phyloP scores from a whole-genome alignment of 192 early-diverging fungal species.

The Spizellomyces sp. region DNA sequence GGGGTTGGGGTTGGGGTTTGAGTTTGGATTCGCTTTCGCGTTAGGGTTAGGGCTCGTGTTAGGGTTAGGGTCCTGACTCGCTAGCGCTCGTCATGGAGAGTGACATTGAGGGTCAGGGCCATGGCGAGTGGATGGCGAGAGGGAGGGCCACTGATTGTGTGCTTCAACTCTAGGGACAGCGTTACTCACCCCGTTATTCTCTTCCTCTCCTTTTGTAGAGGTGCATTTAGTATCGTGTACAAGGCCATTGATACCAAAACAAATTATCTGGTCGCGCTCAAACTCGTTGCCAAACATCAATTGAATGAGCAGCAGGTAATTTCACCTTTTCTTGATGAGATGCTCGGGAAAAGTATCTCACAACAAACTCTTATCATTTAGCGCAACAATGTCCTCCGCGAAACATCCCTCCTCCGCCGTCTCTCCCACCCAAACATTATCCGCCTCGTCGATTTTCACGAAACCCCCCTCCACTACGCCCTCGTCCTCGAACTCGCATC shows the following conservation, averaged over 20 bases:
- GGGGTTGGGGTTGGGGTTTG: too few relatives aligned
- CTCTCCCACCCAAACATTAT: slow-evolving; percentile 79
- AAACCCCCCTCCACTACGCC: slow-evolving; percentile 75
- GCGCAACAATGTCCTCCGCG: slow-evolving; percentile 83
- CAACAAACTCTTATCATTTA: background rate
- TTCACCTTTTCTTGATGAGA: background rate
- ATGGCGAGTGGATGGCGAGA: too few relatives aligned
- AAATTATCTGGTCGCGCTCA: slow-evolving; percentile 77
- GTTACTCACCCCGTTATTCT: too few relatives aligned
- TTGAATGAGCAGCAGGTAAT: slow-evolving; percentile 69
- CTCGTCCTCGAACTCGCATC: slow-evolving; percentile 78
- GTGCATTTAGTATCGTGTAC: slow-evolving; percentile 86
- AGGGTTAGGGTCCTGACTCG: too few relatives aligned
- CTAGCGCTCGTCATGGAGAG: background rate
- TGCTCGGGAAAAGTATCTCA: background rate
- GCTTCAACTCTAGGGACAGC: background rate
- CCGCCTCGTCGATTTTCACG: slow-evolving; percentile 73
- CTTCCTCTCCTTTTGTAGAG: slow-evolving; percentile 19
- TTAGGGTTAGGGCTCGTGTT: background rate
- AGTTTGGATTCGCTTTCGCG: too few relatives aligned
- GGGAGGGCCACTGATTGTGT: background rate
- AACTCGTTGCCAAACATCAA: slow-evolving; percentile 77
- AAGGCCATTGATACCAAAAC: slow-evolving; percentile 67
- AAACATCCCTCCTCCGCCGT: slow-evolving; percentile 82
- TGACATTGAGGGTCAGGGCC: background rate